Percentiles rank a stretch among this genome's conserved stretches.
These are phyloP conservation scores for Trichoderma brevicompactum DNA, from an alignment of 2,329 filamentous ascomycete genomes.

Conservation along the genomic window DNA sequence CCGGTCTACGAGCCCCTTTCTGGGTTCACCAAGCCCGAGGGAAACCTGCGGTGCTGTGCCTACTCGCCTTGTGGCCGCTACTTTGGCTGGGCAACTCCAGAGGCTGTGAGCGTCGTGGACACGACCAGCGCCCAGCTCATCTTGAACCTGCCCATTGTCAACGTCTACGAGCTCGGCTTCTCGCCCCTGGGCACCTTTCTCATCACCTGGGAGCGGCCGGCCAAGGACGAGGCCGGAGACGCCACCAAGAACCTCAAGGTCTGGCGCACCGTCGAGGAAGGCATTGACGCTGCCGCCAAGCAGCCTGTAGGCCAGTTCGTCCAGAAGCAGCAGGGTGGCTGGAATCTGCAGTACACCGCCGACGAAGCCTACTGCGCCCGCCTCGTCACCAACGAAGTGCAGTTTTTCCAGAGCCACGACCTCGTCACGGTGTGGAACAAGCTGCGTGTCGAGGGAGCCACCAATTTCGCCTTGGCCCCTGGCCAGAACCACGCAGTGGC, in stretches of 20 bases:
- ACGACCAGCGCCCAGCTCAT: slow-evolving; percentile 75
- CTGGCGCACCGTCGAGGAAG: slow-evolving; percentile 81
- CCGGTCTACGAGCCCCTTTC: slow-evolving; percentile 84
- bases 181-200: slow-evolving; percentile 90
- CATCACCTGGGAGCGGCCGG: slow-evolving; percentile 93
- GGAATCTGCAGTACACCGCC: slow-evolving; percentile 95
- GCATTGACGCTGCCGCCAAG: slow-evolving; percentile 65
- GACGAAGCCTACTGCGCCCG: slow-evolving; percentile 95
- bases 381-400: slow-evolving; percentile 93
- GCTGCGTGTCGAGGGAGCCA: slow-evolving; percentile 85
- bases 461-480: slow-evolving; percentile 86
- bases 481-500: slow-evolving; percentile 91
- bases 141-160: slow-evolving; percentile 74
- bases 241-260: slow-evolving; percentile 96
- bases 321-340: slow-evolving; percentile 92
- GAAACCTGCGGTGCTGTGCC: slow-evolving; percentile 89
- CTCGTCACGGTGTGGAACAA: slow-evolving; percentile 92
- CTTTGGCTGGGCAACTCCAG: slow-evolving; percentile 91
- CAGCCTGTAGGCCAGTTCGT: slow-evolving; percentile 86
- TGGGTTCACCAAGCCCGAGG: slow-evolving; percentile 86
- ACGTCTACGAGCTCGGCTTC: slow-evolving; percentile 94
- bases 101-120: slow-evolving; percentile 85
- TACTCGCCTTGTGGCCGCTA: slow-evolving; percentile 97
- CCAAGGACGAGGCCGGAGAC: slow-evolving; percentile 91
- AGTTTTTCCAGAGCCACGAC: slow-evolving; percentile 91